Evolutionary conservation across 1,284 basidiomycete genomes (phyloP).

Genomic region (Ustilago curta): DNA sequence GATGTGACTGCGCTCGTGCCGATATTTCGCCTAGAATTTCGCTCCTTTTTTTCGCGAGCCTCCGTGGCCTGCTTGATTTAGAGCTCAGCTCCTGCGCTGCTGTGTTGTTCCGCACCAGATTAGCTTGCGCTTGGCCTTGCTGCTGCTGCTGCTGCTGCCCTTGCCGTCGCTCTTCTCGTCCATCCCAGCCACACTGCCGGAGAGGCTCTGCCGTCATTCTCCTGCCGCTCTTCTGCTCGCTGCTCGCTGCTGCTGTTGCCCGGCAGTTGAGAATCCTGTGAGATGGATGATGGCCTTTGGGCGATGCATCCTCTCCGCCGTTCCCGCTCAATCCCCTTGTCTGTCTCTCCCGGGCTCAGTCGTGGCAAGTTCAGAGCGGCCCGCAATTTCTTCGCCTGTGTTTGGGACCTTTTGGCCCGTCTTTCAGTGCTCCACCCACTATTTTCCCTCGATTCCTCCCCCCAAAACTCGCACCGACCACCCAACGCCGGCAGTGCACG

Average conservation of each 20-base stretch:
- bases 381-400: not conserved
- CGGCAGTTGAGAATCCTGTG: slow-evolving; percentile 3
- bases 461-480: slow-evolving; percentile 41
- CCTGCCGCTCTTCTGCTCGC: not conserved
- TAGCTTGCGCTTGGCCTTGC: no score
- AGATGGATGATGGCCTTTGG: not conserved
- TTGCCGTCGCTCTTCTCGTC: not conserved
- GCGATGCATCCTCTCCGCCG: slow-evolving; percentile 1
- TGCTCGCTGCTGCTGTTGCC: not conserved
- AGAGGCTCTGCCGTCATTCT: slow-evolving; percentile 7
- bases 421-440: slow-evolving; percentile 9
- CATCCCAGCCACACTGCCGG: no score
- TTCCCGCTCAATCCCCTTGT: slow-evolving; percentile 1
- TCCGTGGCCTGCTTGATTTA: slow-evolving; percentile 1
- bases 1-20: not conserved
- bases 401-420: slow-evolving; percentile 4
- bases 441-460: not conserved
- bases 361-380: not conserved
- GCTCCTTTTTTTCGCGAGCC: slow-evolving; percentile 3
- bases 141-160: no score
- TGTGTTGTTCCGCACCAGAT: not conserved
- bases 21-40: not conserved
- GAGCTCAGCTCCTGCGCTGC: slow-evolving; percentile 1
- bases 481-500: slow-evolving; percentile 5
- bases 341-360: slow-evolving; percentile 2